Conservation (phyloP, 495 filamentous ascomycete species). For the Filosporella fistucella region DNA sequence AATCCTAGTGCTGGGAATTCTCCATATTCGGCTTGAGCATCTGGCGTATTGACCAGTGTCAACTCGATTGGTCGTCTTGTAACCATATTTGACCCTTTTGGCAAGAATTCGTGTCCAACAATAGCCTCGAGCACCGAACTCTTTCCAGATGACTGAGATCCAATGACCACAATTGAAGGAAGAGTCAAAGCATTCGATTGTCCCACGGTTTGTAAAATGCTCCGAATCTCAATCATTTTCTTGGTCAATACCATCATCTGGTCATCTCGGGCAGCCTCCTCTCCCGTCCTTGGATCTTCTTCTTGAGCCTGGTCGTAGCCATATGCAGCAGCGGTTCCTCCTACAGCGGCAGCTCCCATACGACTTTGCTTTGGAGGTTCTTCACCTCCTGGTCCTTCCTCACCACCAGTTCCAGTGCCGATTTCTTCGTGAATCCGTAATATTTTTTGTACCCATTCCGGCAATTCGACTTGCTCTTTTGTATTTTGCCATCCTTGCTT, state of each 20-base stretch:
- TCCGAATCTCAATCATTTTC: constrained; percentile 99
- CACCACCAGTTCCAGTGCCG: constrained; percentile 30
- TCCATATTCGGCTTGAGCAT: constrained; percentile 85
- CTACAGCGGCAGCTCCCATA: constrained; percentile 51
- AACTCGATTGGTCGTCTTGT: constrained; percentile 95
- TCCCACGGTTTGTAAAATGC: constrained; percentile 83
- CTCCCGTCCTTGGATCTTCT: constrained; percentile 59
- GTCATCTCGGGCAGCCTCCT: constrained; percentile 74
- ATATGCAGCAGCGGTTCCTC: constrained; percentile 66
- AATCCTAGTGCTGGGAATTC: constrained; percentile 93
- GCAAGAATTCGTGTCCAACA: constrained; percentile 95
- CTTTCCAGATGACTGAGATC: constrained; percentile 96
- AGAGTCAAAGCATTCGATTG: constrained; percentile 83
- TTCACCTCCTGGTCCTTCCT: constrained; percentile 39
- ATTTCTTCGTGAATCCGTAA: constrained; percentile 52
- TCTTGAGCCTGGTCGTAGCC: constrained; percentile 62
- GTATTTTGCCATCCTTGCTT: constrained; percentile 75
- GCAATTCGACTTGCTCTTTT: constrained; percentile 71
- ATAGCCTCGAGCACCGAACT: constrained; percentile 97
- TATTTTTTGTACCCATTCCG: constrained; percentile 82
- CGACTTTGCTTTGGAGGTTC: constrained; percentile 59
- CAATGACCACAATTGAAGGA: constrained; percentile 97
- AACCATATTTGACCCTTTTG: constrained; percentile 98
- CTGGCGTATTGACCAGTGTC: constrained; percentile 92
- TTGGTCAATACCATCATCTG: constrained; percentile 99